A percentile compares a stretch with the other conserved stretches of the same genome.
phyloP scores from a whole-genome alignment of 768 basidiomycete genomes.

The Leccinum arenicola region DNA sequence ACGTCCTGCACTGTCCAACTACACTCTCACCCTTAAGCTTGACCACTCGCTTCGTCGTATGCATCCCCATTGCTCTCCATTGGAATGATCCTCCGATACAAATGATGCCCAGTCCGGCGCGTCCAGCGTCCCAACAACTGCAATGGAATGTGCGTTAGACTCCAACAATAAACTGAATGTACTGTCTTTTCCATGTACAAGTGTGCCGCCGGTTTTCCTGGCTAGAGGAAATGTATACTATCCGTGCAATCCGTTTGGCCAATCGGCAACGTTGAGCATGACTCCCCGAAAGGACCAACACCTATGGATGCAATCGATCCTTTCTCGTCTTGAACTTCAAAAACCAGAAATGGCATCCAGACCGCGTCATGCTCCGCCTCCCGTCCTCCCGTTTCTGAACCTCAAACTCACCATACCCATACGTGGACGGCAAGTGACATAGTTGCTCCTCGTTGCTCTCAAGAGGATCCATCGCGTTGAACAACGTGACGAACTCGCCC shows the following conservation, averaged over 20 bases:
- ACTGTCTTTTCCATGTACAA: conserved; percentile 68
- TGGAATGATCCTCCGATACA: conserved; percentile 68
- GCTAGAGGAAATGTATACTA: conserved; percentile 60
- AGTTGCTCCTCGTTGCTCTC: conserved; percentile 43
- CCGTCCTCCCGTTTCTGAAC: conserved; percentile 44
- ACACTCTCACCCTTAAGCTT: conserved; percentile 30
- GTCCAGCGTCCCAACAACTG: conserved; percentile 68
- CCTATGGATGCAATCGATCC: conserved; percentile 40
- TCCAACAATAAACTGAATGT: conserved; percentile 33
- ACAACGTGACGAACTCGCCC: conserved; percentile 70
- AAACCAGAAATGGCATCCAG: conserved; percentile 51
- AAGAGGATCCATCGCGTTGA: conserved; percentile 61
- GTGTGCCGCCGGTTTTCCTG: conserved; percentile 62
- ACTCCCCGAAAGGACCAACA: conserved; percentile 2
- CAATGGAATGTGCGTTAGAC: background rate
- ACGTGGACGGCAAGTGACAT: conserved; percentile 52
- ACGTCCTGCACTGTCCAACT: conserved; percentile 43
- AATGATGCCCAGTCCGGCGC: conserved; percentile 72
- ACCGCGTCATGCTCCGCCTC: conserved; percentile 56
- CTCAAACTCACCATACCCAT: conserved; percentile 60
- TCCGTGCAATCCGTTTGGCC: conserved; percentile 41
- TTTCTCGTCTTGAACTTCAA: conserved; percentile 39
- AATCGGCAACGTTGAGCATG: background rate
- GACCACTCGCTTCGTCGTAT: conserved; percentile 54
- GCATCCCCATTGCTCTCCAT: conserved; percentile 71